These are phyloP conservation scores for Candida bentonensis DNA, from an alignment of 805 yeast genomes.

Conservation along the genomic window DNA sequence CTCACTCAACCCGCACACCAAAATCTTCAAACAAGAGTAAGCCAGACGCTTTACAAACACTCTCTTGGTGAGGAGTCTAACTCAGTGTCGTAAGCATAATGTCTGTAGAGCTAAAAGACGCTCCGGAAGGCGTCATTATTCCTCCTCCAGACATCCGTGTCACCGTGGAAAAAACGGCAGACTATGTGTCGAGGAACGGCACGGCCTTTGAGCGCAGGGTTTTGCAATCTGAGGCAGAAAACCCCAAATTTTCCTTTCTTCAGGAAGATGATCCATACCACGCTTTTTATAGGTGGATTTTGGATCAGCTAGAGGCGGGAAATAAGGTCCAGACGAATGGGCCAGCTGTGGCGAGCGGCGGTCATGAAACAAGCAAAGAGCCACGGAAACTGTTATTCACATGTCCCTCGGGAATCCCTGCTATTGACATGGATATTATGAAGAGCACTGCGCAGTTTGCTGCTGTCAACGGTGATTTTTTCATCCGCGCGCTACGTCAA, in stretches of 20 bases:
- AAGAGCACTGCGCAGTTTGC: slow-evolving; percentile 59
- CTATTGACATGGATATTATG: slow-evolving; percentile 52
- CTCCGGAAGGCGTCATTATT: slow-evolving; percentile 28
- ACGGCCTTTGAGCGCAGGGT: slow-evolving; percentile 47
- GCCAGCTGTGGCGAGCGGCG: too few relatives aligned
- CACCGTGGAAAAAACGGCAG: slow-evolving; percentile 58
- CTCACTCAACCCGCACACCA: too few relatives aligned
- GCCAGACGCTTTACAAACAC: too few relatives aligned
- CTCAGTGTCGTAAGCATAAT: too few relatives aligned
- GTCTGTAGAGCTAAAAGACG: slow-evolving; percentile 12
- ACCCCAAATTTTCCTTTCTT: slow-evolving; percentile 52
- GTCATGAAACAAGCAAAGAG: slow-evolving; percentile 10
- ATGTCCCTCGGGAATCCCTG: slow-evolving; percentile 31
- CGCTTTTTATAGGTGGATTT: slow-evolving; percentile 39
- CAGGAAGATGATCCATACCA: slow-evolving; percentile 39
- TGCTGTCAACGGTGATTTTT: slow-evolving; percentile 42
- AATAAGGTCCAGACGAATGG: background rate
- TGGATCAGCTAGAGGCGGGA: slow-evolving; percentile 14
- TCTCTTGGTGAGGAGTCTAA: too few relatives aligned
- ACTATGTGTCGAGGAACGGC: slow-evolving; percentile 59
- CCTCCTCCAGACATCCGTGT: slow-evolving; percentile 40
- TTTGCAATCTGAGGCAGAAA: slow-evolving; percentile 29
- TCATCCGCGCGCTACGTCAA: slow-evolving; percentile 26
- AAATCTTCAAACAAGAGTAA: too few relatives aligned
- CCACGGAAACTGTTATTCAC: slow-evolving; percentile 21